A percentile compares a stretch with the other conserved stretches of the same genome.
phyloP scores from a whole-genome alignment of 179 eudicot genomes.

The Heliamphora pulchella region DNA sequence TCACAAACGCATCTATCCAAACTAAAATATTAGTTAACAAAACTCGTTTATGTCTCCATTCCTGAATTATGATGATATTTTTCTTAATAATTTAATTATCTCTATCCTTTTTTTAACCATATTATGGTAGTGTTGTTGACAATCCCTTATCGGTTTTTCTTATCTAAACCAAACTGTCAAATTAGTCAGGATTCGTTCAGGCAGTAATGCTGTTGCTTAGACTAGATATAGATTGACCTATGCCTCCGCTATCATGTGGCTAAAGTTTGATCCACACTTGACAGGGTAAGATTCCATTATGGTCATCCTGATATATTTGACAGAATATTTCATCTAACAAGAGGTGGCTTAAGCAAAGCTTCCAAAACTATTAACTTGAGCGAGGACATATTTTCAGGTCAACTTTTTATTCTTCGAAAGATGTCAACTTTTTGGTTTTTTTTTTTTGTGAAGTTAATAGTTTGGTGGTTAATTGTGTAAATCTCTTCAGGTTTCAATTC shows the following conservation, averaged over 20 bases:
- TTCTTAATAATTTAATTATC: not conserved
- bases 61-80: not conserved
- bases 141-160: constrained; percentile 7
- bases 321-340: constrained; percentile 80
- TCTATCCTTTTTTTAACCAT: not conserved
- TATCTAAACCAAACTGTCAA: not conserved
- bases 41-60: not conserved
- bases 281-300: constrained; percentile 93
- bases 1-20: not conserved
- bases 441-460: no score
- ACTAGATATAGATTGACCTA: not conserved
- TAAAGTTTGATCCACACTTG: constrained; percentile 9
- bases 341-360: constrained; percentile 95
- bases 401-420: constrained; percentile 9
- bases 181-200: not conserved
- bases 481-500: constrained; percentile 69
- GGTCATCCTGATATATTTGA: constrained; percentile 98
- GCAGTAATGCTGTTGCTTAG: not conserved
- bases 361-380: constrained; percentile 80
- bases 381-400: constrained; percentile 93
- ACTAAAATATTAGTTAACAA: not conserved
- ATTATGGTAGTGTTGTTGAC: not conserved
- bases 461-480: constrained; percentile 14
- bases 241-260: not conserved
- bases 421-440: not conserved